Conservation (phyloP, 2,329 filamentous ascomycete species). For the Graphilbum ipis-grandicollis region DNA sequence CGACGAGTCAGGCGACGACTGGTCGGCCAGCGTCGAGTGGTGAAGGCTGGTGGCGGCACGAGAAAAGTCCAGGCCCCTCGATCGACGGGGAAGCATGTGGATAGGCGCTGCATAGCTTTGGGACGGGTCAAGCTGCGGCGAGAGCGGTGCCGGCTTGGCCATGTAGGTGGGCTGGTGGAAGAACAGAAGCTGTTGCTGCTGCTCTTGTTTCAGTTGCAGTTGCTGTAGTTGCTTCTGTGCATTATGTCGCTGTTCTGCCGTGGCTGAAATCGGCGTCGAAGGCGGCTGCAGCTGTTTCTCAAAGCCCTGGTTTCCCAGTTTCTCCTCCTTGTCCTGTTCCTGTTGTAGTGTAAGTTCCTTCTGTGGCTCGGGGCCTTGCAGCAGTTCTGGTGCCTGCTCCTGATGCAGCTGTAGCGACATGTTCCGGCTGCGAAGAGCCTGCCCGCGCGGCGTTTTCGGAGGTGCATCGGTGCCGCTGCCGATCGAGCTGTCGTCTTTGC, state of each 20-base stretch:
- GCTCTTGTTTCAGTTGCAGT: constrained; percentile 3
- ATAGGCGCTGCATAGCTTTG: constrained; percentile 77
- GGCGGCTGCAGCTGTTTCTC: no score
- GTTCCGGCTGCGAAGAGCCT: constrained; percentile 42
- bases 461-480: constrained; percentile 17
- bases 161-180: constrained; percentile 16
- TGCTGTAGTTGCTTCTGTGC: constrained; percentile 5
- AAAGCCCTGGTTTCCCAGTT: background rate
- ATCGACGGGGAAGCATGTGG: constrained; percentile 75
- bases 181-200: constrained; percentile 6
- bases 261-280: constrained; percentile 4
- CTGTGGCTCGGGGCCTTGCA: constrained; percentile 1
- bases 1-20: constrained; percentile 77
- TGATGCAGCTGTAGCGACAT: constrained; percentile 48
- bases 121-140: constrained; percentile 70
- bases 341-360: constrained; percentile 4
- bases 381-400: constrained; percentile 3
- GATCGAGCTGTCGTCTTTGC: constrained; percentile 50
- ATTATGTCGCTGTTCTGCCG: constrained; percentile 2
- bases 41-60: constrained; percentile 86
- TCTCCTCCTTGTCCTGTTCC: constrained; percentile 13
- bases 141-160: constrained; percentile 50
- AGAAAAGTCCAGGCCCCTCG: constrained; percentile 82
- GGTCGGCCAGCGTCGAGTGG: constrained; percentile 82
- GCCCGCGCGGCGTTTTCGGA: constrained; percentile 58